A percentile compares a stretch with the other conserved stretches of the same genome.
phyloP scores from a whole-genome alignment of 441 rosid genomes.

The Syzygium syzygioides region DNA sequence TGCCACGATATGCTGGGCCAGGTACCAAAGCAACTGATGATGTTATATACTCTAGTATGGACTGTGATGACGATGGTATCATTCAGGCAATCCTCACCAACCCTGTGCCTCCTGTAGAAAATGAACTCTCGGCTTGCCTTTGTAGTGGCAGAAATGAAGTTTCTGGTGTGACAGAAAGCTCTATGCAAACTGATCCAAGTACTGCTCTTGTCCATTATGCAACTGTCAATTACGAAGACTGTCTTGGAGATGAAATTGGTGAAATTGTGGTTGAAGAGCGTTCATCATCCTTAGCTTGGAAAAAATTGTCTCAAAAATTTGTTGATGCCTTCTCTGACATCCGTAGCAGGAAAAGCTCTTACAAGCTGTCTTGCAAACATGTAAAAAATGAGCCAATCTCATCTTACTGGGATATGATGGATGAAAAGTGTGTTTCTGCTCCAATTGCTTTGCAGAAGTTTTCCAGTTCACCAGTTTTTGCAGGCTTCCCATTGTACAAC shows the following conservation, averaged over 20 bases:
- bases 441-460: constrained; percentile 51
- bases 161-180: constrained; percentile 16
- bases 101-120: constrained; percentile 53
- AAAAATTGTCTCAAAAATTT: constrained; percentile 52
- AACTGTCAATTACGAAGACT: constrained; percentile 19
- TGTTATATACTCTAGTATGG: constrained; percentile 21
- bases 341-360: constrained; percentile 29
- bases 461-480: constrained; percentile 42
- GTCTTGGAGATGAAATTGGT: constrained; percentile 53
- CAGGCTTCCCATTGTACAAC: constrained; percentile 28
- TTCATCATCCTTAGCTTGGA: constrained; percentile 79
- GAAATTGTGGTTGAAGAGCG: constrained; percentile 73
- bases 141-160: constrained; percentile 20
- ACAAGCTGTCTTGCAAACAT: constrained; percentile 70
- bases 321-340: constrained; percentile 49
- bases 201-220: constrained; percentile 23
- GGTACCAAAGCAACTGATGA: constrained; percentile 26
- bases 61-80: constrained; percentile 35
- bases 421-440: constrained; percentile 26
- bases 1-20: constrained; percentile 22
- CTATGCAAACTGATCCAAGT: constrained; percentile 23
- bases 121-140: constrained; percentile 65
- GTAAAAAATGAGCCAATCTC: constrained; percentile 32
- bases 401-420: constrained; percentile 30
- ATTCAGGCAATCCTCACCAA: constrained; percentile 68